phyloP scores from a whole-genome alignment of 2,329 filamentous ascomycete genomes.

The Aspergillus intermedius region DNA sequence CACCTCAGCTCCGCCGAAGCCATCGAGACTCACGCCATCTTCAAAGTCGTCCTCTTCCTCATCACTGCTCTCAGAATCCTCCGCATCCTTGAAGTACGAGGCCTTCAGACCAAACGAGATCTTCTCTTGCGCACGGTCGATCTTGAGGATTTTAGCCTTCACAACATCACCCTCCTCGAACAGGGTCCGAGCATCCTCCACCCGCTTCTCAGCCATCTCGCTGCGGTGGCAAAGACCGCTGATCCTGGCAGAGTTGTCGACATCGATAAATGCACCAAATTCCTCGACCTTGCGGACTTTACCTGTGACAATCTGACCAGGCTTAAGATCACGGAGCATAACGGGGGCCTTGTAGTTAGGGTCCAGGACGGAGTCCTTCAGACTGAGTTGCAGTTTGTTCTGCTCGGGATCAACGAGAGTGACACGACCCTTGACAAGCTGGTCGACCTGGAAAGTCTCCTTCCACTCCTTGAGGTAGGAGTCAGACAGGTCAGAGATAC shows the following conservation, averaged over 20 bases:
- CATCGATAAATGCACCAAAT: slow-evolving; percentile 87
- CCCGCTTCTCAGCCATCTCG: slow-evolving; percentile 78
- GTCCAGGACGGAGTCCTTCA: slow-evolving; percentile 80
- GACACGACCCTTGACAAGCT: slow-evolving; percentile 83
- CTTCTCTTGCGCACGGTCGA: slow-evolving; percentile 67
- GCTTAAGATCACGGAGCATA: slow-evolving; percentile 69
- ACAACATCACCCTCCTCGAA: slow-evolving; percentile 89
- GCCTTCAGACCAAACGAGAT: slow-evolving; percentile 91
- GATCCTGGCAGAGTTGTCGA: slow-evolving; percentile 80
- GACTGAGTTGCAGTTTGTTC: slow-evolving; percentile 72
- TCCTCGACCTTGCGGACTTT: slow-evolving; percentile 91
- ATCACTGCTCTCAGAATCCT: slow-evolving; percentile 41
- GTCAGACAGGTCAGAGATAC: slow-evolving; percentile 84
- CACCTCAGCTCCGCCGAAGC: slow-evolving; percentile 24
- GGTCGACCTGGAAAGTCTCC: slow-evolving; percentile 75
- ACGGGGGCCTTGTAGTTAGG: slow-evolving; percentile 67
- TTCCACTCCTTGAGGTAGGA: slow-evolving; percentile 95
- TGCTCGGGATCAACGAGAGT: slow-evolving; percentile 61
- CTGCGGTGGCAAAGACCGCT: slow-evolving; percentile 89
- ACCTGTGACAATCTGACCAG: slow-evolving; percentile 77
- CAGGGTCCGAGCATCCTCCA: slow-evolving; percentile 79
- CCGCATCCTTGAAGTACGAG: slow-evolving; percentile 68
- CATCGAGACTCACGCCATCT: slow-evolving; percentile 22
- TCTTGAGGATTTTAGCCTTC: slow-evolving; percentile 78
- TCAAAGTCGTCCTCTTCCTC: slow-evolving; percentile 40